A percentile compares a stretch with the other conserved stretches of the same genome.
Evolutionary conservation across 352 stramenopile species (phyloP).

Genomic region (Phytopythium oedochilum): DNA sequence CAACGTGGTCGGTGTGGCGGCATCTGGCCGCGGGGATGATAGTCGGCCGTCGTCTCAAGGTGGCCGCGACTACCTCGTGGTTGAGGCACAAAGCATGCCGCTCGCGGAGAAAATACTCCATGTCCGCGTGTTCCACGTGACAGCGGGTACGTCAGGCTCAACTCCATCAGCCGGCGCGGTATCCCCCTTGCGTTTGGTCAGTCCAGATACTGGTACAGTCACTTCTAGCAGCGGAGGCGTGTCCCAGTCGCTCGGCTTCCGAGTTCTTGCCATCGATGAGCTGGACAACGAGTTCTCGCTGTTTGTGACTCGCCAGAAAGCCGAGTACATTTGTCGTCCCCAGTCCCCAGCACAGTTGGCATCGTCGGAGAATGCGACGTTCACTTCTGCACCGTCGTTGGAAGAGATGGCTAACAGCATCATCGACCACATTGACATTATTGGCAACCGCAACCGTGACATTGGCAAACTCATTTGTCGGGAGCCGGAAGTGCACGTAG

Average conservation of each 20-base stretch:
- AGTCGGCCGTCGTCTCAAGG: conserved; percentile 1
- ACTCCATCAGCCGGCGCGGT: neutral
- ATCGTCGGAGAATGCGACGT: neutral
- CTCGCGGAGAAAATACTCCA: conserved; percentile 28
- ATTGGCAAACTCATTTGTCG: conserved; percentile 52
- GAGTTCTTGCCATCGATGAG: conserved; percentile 53
- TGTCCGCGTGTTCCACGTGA: conserved; percentile 32
- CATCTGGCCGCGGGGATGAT: neutral
- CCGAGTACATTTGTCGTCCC: conserved; percentile 31
- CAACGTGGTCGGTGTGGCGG: neutral
- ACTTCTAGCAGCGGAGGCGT: neutral
- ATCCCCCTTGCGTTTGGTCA: neutral
- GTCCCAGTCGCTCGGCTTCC: conserved; percentile 22
- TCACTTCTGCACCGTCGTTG: neutral
- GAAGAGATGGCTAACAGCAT: conserved; percentile 46
- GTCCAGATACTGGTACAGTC: neutral
- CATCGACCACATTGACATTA: conserved; percentile 51
- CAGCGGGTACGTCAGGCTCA: neutral
- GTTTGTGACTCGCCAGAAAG: conserved; percentile 38
- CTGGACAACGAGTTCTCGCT: conserved; percentile 65
- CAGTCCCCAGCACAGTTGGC: neutral
- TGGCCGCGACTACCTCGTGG: conserved; percentile 20
- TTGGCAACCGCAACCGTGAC: conserved; percentile 62
- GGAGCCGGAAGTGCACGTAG: conserved; percentile 32
- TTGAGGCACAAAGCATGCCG: conserved; percentile 26